Percentiles rank a stretch among this genome's conserved stretches.
Evolutionary conservation across 768 basidiomycete species (phyloP).

Genomic region (Pilatotrama ljubarskyi): DNA sequence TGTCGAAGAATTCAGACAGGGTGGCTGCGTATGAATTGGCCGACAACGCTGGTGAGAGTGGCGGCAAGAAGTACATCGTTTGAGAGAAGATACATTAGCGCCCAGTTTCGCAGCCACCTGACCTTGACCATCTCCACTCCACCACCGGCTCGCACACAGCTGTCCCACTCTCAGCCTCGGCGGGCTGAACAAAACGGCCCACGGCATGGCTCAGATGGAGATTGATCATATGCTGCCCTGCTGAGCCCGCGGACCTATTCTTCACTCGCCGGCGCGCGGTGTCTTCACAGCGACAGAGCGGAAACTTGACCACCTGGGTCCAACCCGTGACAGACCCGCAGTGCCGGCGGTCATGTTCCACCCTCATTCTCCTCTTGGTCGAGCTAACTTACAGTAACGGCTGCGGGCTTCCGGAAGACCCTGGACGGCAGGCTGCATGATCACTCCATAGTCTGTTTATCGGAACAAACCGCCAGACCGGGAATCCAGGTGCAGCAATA

Average conservation of each 20-base stretch:
- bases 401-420: not conserved
- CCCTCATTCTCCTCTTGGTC: not conserved
- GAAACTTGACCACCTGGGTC: conserved; percentile 1
- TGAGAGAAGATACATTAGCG: not conserved
- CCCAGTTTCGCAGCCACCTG: not conserved
- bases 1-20: not conserved
- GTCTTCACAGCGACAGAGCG: not conserved
- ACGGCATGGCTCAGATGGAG: not conserved
- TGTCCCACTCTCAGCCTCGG: not conserved
- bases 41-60: conserved; percentile 3
- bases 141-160: not conserved
- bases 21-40: not conserved
- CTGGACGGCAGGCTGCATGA: not conserved
- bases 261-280: not conserved
- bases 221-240: not conserved
- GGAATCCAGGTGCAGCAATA: not conserved
- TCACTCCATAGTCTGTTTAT: not conserved
- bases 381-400: not conserved
- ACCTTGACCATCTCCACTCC: conserved; percentile 1
- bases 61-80: not conserved
- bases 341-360: not conserved
- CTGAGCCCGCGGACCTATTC: not conserved
- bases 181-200: not conserved
- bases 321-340: conserved; percentile 4
- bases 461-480: not conserved